Evolutionary conservation across 2,329 filamentous ascomycete species (phyloP).

Genomic region (Shiraia bambusicola): DNA sequence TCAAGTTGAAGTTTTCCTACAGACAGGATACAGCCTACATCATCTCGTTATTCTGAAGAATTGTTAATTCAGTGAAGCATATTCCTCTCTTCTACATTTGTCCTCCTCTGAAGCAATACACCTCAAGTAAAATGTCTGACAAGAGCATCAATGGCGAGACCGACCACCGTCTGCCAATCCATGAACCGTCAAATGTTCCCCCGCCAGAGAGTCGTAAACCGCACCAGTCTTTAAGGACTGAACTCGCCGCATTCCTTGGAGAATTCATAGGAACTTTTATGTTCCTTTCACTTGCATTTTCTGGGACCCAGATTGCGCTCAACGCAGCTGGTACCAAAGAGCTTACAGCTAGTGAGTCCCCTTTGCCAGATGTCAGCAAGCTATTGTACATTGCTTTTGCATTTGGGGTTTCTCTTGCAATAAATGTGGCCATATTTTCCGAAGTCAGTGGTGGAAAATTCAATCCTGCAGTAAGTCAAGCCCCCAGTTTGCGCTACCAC

Average conservation of each 20-base stretch:
- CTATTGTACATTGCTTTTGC: conserved; percentile 40
- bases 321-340: conserved; percentile 38
- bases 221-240: conserved; percentile 15
- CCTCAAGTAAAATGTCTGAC: conserved; percentile 13
- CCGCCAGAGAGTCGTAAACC: conserved; percentile 5
- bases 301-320: conserved; percentile 51
- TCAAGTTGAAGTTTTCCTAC: no score
- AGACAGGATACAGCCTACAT: no score
- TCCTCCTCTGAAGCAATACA: no score
- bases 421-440: conserved; percentile 42
- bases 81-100: no score
- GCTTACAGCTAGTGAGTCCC: conserved; percentile 20
- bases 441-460: conserved; percentile 39
- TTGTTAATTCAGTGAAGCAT: no score
- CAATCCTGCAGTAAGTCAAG: conserved; percentile 33
- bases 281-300: conserved; percentile 44
- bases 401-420: conserved; percentile 38
- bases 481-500: conserved; percentile 2
- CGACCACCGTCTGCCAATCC: conserved; percentile 11
- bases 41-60: no score
- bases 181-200: conserved; percentile 13
- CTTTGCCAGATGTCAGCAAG: conserved; percentile 25
- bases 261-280: conserved; percentile 51
- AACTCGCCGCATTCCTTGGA: conserved; percentile 36
- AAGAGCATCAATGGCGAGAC: conserved; percentile 7